Base-by-base conservation (phyloP, 495 filamentous ascomycete genomes). In the Symbiotaphrina buchneri region DNA sequence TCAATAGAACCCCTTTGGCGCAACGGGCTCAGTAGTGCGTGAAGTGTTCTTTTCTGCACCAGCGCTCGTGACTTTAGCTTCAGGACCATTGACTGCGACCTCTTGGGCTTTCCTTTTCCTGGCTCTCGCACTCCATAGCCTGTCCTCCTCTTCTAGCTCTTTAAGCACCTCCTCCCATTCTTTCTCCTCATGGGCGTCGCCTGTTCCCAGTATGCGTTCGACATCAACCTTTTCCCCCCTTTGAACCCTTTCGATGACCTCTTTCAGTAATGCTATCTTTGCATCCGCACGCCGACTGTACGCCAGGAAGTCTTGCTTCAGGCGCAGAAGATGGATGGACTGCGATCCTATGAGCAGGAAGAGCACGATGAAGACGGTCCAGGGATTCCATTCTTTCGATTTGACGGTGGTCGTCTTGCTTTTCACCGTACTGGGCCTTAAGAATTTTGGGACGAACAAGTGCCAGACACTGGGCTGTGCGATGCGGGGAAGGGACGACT, bases 341-440 rank as follows among this genome's bases (percentile, higher is more conserved):
- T 94, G 85, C 35, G 79, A 90, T 1, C 87, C 90, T 39, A 94
- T 84, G 37, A 93, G 61, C 24, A 93, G 59, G 42, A 80, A 83
- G 32, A 94, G 83, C 44, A 79, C 54, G 41, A 99, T 87, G 55
- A 74, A 94, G 43, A 82, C 83, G 1, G 79, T 94, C 10, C 79
- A 79, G 1, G 87, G 90, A 41, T 94, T 95, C 81, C 80, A 91
- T 40, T 69, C 68, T 39, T 73, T 81, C 10, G 61, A 58, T 32
- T 62, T 55, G 17, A 41, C 35, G 28, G 54, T 51, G 26, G 46
- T 49, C 41, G 41, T 30, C 21, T 21, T 18, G 11, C 19, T 10
- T 26, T 26, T 27, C 31, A 10, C 30, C 24, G 21, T 1, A 5
- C 28, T 21, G 13, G 18, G 17, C 14, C 56, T 52, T 18, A 65